Evolutionary conservation across 176 grass and related monocot genomes (phyloP).

Genomic region (Eremochloa ophiuroides): DNA sequence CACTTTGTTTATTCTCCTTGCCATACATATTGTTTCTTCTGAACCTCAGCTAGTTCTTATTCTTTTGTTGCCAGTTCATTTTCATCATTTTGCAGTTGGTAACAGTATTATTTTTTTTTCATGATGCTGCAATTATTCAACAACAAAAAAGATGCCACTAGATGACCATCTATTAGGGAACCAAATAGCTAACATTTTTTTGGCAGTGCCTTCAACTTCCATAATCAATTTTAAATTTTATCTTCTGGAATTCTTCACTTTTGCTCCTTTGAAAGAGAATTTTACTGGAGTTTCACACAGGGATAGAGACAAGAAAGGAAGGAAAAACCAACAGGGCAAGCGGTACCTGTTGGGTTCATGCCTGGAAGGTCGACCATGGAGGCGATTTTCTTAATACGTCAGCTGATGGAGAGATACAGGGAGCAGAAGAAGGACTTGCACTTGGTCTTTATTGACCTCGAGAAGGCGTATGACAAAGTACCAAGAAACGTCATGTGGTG

Average conservation of each 20-base stretch:
- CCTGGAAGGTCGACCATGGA: too few species aligned
- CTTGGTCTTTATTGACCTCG: too few species aligned
- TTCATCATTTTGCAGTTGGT: slow-evolving; percentile 18
- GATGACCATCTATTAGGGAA: slow-evolving; percentile 19
- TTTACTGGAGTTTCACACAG: slow-evolving; percentile 12
- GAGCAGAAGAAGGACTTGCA: too few species aligned
- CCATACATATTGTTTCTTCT: slow-evolving; percentile 14
- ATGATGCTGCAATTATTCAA: slow-evolving; percentile 22
- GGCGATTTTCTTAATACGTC: too few species aligned
- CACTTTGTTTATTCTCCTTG: slow-evolving; percentile 30
- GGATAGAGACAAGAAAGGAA: background rate
- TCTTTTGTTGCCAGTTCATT: slow-evolving; percentile 33
- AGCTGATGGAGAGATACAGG: too few species aligned
- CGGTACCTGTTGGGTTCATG: background rate
- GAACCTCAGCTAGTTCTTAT: slow-evolving; percentile 29
- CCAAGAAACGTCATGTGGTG: too few species aligned
- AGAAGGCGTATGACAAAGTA: too few species aligned
- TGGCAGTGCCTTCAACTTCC: background rate
- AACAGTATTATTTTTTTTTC: slow-evolving; percentile 26
- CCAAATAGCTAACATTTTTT: background rate
- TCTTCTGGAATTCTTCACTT: background rate
- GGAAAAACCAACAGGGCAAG: background rate
- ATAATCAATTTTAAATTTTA: background rate
- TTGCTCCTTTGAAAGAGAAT: background rate
- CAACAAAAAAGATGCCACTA: background rate